These are phyloP conservation scores for Micractinium conductrix DNA, from an alignment of 139 green algal species.

Conservation along the genomic window DNA sequence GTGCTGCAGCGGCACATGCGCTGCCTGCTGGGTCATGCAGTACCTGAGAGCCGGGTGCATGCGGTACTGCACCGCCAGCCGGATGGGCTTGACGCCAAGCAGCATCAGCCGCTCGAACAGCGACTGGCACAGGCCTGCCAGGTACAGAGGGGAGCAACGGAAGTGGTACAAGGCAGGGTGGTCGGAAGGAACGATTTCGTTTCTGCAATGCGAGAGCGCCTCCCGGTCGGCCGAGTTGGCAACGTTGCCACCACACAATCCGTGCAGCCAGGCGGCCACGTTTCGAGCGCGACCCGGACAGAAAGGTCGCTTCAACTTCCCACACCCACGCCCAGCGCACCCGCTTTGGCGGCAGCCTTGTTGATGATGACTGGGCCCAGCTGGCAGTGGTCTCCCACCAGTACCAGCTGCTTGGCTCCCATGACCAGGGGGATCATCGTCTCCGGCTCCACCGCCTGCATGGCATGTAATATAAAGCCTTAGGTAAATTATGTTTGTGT, in stretches of 20 bases:
- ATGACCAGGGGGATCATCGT: conserved; percentile 95
- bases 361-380: conserved; percentile 94
- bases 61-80: conserved; percentile 93
- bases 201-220: no score
- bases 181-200: no score
- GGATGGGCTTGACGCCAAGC: conserved; percentile 91
- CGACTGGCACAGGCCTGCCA: conserved; percentile 88
- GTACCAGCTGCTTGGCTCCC: conserved; percentile 91
- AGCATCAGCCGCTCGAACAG: conserved; percentile 97
- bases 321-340: no score
- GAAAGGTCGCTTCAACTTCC: no score
- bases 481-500: no score
- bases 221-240: no score
- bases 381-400: conserved; percentile 99
- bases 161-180: no score
- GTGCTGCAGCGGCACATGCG: not conserved
- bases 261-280: no score
- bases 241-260: no score
- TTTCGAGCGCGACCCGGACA: no score
- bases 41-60: conserved; percentile 96
- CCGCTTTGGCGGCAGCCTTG: conserved; percentile 75
- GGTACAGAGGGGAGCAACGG: no score
- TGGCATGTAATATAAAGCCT: no score
- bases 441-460: conserved; percentile 94
- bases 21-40: not conserved